phyloP scores from a whole-genome alignment of 2,329 filamentous ascomycete genomes.

The Aureobasidium zeae region DNA sequence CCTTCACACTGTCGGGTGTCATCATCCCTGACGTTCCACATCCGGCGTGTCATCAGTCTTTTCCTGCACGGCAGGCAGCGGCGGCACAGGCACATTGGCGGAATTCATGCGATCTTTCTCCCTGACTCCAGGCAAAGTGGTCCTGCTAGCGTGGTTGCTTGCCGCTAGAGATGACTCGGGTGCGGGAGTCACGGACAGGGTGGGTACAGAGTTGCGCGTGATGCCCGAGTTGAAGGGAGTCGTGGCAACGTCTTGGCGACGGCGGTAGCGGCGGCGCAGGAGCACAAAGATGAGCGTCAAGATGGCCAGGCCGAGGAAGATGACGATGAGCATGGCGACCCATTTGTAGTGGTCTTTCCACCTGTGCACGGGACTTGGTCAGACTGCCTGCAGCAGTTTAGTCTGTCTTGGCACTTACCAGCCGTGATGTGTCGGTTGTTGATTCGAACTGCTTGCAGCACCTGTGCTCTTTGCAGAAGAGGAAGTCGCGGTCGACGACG shows the following conservation, averaged over 20 bases:
- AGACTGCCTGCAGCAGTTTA: no score
- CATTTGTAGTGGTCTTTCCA: conserved; percentile 63
- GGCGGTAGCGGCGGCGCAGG: conserved; percentile 64
- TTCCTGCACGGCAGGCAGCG: conserved; percentile 1
- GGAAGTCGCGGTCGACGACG: conserved; percentile 14
- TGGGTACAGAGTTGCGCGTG: conserved; percentile 22
- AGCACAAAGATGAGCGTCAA: conserved; percentile 61
- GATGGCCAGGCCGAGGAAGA: conserved; percentile 58
- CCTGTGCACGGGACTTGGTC: no score
- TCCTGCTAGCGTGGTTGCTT: conserved; percentile 14
- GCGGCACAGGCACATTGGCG: conserved; percentile 4
- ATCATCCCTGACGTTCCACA: no score
- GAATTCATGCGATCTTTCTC: conserved; percentile 14
- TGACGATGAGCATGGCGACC: conserved; percentile 70
- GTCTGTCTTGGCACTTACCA: conserved; percentile 19
- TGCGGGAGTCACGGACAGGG: conserved; percentile 12
- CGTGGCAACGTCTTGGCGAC: conserved; percentile 48
- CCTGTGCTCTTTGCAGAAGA: conserved; percentile 22
- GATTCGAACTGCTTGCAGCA: conserved; percentile 16
- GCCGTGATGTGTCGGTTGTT: conserved; percentile 13
- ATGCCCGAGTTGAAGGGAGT: conserved; percentile 31
- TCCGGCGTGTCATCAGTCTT: conserved; percentile 3
- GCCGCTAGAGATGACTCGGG: neutral
- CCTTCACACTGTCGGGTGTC: no score
- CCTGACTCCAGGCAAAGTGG: conserved; percentile 14